Conservation (phyloP, 2,329 filamentous ascomycete species). For the Mycogone perniciosa region DNA sequence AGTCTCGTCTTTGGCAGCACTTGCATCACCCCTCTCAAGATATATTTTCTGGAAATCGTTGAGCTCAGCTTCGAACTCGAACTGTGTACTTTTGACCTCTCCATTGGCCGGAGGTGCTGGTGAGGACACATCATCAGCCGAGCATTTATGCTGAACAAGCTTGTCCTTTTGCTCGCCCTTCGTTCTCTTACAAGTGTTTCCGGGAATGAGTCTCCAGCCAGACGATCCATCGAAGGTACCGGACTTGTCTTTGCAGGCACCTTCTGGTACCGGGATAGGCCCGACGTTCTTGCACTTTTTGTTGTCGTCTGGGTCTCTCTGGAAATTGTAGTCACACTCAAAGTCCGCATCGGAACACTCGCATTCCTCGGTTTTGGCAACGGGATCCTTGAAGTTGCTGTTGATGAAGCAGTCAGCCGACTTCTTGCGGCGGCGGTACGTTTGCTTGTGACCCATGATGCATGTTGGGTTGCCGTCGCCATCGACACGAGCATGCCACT, state of each 20-base stretch:
- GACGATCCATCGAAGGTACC: constrained; percentile 77
- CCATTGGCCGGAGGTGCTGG: constrained; percentile 54
- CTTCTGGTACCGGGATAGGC: constrained; percentile 59
- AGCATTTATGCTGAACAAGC: constrained; percentile 69
- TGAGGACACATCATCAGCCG: constrained; percentile 43
- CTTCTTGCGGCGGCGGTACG: constrained; percentile 77
- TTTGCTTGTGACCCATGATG: constrained; percentile 93
- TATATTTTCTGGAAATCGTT: constrained; percentile 57
- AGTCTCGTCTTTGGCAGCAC: constrained; percentile 63
- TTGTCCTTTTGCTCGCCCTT: constrained; percentile 61
- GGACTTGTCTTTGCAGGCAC: constrained; percentile 59
- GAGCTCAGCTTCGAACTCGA: constrained; percentile 55
- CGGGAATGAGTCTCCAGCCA: constrained; percentile 87
- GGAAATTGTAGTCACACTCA: constrained; percentile 94
- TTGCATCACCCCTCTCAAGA: constrained; percentile 67
- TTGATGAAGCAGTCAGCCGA: constrained; percentile 85
- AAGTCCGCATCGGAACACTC: constrained; percentile 80
- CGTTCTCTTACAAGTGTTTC: constrained; percentile 62
- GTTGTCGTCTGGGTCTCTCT: constrained; percentile 55
- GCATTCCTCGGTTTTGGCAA: constrained; percentile 65
- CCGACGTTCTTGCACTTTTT: constrained; percentile 62
- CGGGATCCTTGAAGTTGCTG: constrained; percentile 73
- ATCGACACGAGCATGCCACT: constrained; percentile 80
- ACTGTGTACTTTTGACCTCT: constrained; percentile 55
- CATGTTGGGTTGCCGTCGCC: constrained; percentile 76